A percentile compares a stretch with the other conserved stretches of the same genome.
Conservation (phyloP, 2,329 filamentous ascomycete species). For the Aspergillus unguis region DNA sequence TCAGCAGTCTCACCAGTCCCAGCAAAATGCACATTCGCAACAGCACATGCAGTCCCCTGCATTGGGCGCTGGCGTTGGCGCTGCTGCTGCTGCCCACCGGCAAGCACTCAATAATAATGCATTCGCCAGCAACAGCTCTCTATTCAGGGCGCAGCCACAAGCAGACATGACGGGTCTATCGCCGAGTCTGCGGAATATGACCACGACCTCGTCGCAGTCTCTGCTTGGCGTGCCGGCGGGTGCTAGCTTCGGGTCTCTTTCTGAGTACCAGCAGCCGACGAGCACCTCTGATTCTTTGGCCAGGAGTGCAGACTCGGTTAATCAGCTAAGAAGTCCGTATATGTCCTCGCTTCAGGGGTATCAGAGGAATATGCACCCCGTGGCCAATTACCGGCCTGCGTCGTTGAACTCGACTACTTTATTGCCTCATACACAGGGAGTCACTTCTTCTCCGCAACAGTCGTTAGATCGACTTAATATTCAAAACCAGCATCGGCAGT, state of each 20-base stretch:
- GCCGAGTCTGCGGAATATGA: slow-evolving; percentile 34
- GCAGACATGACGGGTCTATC: slow-evolving; percentile 26
- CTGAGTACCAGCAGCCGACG: slow-evolving; percentile 29
- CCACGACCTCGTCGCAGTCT: slow-evolving; percentile 28
- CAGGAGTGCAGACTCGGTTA: slow-evolving; percentile 27
- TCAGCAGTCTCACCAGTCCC: slow-evolving; percentile 22
- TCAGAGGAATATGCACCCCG: slow-evolving; percentile 30
- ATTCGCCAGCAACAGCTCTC: slow-evolving; percentile 25
- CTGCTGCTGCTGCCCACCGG: slow-evolving; percentile 24
- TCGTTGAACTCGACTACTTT: slow-evolving; percentile 27
- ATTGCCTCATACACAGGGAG: slow-evolving; percentile 27
- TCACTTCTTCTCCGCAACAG: slow-evolving; percentile 32
- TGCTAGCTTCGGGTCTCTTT: slow-evolving; percentile 26
- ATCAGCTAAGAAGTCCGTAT: slow-evolving; percentile 24
- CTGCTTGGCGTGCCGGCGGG: slow-evolving; percentile 29
- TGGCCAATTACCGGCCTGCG: slow-evolving; percentile 29
- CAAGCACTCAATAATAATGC: slow-evolving; percentile 26
- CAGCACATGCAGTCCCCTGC: slow-evolving; percentile 33
- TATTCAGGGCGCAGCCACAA: slow-evolving; percentile 28
- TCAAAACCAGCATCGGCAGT: slow-evolving; percentile 26
- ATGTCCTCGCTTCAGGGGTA: slow-evolving; percentile 25
- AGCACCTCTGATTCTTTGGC: slow-evolving; percentile 29
- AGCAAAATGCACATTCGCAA: slow-evolving; percentile 24
- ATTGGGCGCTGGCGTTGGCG: slow-evolving; percentile 22
- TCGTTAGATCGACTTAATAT: slow-evolving; percentile 27